phyloP scores from a whole-genome alignment of 306 rosid species.

The Ziziphus jujuba region DNA sequence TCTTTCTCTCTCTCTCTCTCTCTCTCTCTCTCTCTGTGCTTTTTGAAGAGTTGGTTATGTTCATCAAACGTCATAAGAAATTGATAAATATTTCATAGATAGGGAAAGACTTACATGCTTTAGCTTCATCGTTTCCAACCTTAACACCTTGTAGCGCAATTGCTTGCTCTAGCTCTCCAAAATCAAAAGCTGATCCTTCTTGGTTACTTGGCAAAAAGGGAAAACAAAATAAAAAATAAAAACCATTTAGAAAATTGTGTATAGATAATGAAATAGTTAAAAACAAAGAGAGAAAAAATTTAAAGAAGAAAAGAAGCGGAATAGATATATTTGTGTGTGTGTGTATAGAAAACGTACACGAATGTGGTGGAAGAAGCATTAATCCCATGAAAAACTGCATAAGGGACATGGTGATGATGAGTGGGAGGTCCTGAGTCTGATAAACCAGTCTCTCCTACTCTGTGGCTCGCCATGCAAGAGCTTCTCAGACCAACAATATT shows the following conservation, averaged over 20 bases:
- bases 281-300: background rate
- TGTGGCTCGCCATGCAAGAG: constrained; percentile 72
- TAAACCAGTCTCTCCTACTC: constrained; percentile 68
- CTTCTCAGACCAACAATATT: constrained; percentile 37
- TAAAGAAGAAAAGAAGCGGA: background rate
- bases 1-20: too few relatives aligned
- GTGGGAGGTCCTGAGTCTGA: constrained; percentile 74
- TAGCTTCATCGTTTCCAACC: constrained; percentile 74
- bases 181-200: constrained; percentile 71
- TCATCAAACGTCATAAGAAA: constrained; percentile 43
- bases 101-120: constrained; percentile 48
- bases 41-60: constrained; percentile 42
- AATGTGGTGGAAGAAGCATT: constrained; percentile 52
- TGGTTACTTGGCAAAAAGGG: constrained; percentile 45
- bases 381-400: constrained; percentile 72
- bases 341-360: constrained; percentile 47
- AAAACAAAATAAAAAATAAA: background rate
- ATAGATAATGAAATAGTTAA: constrained; percentile 5
- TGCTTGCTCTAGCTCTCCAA: constrained; percentile 95
- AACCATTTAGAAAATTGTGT: background rate
- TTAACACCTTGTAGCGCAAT: constrained; percentile 72
- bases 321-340: background rate
- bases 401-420: constrained; percentile 74
- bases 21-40: constrained; percentile 12
- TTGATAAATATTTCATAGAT: constrained; percentile 9